Evolutionary conservation across 257 asterid species (phyloP).

Genomic region (Solanum pennellii): DNA sequence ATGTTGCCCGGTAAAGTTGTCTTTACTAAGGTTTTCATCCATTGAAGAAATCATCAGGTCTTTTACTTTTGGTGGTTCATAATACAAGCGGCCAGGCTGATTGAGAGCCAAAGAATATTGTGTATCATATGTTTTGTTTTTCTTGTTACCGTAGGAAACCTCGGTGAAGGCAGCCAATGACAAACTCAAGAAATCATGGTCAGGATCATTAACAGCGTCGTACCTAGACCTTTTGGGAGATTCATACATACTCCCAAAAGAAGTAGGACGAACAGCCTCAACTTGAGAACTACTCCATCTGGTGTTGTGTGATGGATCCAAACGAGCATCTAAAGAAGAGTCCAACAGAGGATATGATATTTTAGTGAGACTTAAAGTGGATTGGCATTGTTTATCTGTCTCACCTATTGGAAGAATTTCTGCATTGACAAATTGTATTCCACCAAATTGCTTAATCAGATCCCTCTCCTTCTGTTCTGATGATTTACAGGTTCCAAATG

Average conservation of each 20-base stretch:
- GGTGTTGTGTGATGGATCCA: not conserved
- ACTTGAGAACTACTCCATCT: slow-evolving; percentile 1
- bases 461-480: slow-evolving; percentile 11
- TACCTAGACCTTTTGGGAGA: slow-evolving; percentile 38
- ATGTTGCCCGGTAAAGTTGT: not conserved
- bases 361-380: slow-evolving; percentile 2
- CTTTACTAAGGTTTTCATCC: not conserved
- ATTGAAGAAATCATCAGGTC: slow-evolving; percentile 4
- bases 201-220: slow-evolving; percentile 11
- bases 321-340: slow-evolving; percentile 5
- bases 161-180: slow-evolving; percentile 22
- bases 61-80: slow-evolving; percentile 23
- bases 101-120: slow-evolving; percentile 15
- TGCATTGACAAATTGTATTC: slow-evolving; percentile 10
- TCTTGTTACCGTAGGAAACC: slow-evolving; percentile 25
- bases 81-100: slow-evolving; percentile 17
- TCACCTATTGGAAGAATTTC: slow-evolving; percentile 2
- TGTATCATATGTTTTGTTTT: slow-evolving; percentile 16
- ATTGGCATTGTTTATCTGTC: slow-evolving; percentile 5
- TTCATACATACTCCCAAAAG: slow-evolving; percentile 10
- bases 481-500: slow-evolving; percentile 6
- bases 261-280: slow-evolving; percentile 7
- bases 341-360: slow-evolving; percentile 2
- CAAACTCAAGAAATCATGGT: slow-evolving; percentile 40
- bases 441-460: slow-evolving; percentile 10